Conservation (phyloP, 192 early-diverging fungal species). For the Linnemannia zychae region DNA sequence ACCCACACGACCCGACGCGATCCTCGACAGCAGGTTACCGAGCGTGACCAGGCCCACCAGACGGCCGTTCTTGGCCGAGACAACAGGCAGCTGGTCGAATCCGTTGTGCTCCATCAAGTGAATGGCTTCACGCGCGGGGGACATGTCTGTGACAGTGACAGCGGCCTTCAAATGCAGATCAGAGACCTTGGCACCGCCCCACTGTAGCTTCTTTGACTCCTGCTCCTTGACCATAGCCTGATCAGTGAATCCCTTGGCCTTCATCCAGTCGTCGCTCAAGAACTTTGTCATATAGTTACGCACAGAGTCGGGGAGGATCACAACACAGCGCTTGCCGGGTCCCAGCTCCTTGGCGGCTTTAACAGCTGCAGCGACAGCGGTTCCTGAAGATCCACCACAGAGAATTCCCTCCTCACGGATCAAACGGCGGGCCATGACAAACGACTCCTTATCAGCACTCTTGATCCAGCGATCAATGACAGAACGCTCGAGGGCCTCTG, state of each 20-base stretch:
- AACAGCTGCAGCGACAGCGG: conserved; percentile 89
- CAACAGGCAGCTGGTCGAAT: conserved; percentile 98
- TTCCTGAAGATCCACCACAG: conserved; percentile 96
- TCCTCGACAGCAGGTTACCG: conserved; percentile 86
- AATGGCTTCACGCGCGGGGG: conserved; percentile 84
- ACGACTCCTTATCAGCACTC: conserved; percentile 93
- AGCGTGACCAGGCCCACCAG: conserved; percentile 91
- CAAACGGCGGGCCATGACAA: conserved; percentile 95
- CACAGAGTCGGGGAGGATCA: conserved; percentile 96
- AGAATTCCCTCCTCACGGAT: conserved; percentile 98
- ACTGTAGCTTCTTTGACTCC: conserved; percentile 75
- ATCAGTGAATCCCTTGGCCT: conserved; percentile 89
- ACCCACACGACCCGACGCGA: conserved; percentile 77
- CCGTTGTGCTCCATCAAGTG: conserved; percentile 88
- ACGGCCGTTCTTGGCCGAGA: conserved; percentile 62
- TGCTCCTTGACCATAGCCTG: conserved; percentile 75
- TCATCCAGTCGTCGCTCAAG: conserved; percentile 99
- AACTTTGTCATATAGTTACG: conserved; percentile 99
- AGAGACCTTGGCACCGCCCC: conserved; percentile 83
- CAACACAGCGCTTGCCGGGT: conserved; percentile 91
- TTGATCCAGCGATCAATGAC: conserved; percentile 97
- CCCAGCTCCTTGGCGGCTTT: conserved; percentile 87
- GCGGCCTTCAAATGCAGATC: conserved; percentile 88
- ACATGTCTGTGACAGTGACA: conserved; percentile 85
- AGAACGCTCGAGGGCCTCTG: conserved; percentile 86